These are phyloP conservation scores for Reutealis trisperma DNA, from an alignment of 345 rosid genomes.

Conservation along the genomic window DNA sequence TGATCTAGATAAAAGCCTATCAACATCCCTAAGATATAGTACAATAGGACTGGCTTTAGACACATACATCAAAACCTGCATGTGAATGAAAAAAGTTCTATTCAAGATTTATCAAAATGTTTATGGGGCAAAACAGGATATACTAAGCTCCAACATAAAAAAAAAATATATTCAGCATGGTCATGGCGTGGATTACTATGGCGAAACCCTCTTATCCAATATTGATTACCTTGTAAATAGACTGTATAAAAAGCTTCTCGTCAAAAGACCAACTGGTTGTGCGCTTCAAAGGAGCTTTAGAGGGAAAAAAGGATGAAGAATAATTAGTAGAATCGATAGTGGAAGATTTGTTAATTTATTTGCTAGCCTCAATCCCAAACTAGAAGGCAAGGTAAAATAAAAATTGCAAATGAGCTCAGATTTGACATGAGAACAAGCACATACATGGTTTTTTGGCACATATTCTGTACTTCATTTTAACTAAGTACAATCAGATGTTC, in stretches of 20 bases:
- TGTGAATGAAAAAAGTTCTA: neutral
- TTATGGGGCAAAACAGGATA: neutral
- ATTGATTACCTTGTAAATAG: conserved; percentile 73
- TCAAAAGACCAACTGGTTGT: conserved; percentile 78
- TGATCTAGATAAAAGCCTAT: conserved; percentile 63
- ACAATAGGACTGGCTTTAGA: conserved; percentile 79
- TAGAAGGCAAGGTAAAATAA: neutral
- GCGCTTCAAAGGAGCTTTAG: conserved; percentile 59
- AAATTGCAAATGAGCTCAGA: neutral
- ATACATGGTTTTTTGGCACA: neutral
- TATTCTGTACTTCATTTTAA: neutral
- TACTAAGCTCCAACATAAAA: neutral
- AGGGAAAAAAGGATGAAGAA: neutral
- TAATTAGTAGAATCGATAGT: neutral
- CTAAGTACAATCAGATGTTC: no score
- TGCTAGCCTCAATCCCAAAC: neutral
- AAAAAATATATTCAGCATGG: neutral
- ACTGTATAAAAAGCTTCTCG: conserved; percentile 78
- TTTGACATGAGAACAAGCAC: neutral
- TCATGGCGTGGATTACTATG: neutral
- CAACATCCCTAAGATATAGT: conserved; percentile 78
- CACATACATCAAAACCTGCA: conserved; percentile 73
- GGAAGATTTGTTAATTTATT: neutral
- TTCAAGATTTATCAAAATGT: neutral
- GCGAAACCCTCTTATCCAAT: neutral